Evolutionary conservation across 129 eudicot genomes (phyloP).

Genomic region (Calendula officinalis): DNA sequence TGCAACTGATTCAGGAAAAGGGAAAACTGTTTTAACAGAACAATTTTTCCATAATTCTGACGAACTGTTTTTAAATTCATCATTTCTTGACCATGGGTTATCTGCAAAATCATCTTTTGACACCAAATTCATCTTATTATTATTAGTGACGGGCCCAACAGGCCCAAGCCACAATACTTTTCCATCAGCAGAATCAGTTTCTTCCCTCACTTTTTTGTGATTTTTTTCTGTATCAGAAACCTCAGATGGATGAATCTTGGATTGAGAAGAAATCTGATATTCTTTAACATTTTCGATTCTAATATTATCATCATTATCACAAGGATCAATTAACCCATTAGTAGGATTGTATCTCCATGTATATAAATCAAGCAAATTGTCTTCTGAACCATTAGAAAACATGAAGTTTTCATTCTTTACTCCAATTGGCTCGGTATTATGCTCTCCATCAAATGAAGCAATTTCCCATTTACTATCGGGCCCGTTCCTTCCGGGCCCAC

Average conservation of each 20-base stretch:
- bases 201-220: constrained; percentile 43
- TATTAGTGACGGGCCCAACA: no score
- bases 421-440: constrained; percentile 41
- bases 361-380: constrained; percentile 62
- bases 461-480: constrained; percentile 50
- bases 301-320: constrained; percentile 30
- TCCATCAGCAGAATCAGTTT: constrained; percentile 30
- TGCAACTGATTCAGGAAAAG: constrained; percentile 50
- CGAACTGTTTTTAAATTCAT: constrained; percentile 34
- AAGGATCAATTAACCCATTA: constrained; percentile 44
- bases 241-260: constrained; percentile 38
- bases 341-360: constrained; percentile 52
- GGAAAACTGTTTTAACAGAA: constrained; percentile 70
- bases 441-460: constrained; percentile 36
- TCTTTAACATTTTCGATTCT: constrained; percentile 36
- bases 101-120: constrained; percentile 45
- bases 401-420: constrained; percentile 41
- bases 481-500: constrained; percentile 47
- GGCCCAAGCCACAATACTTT: constrained; percentile 44
- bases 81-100: constrained; percentile 55
- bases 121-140: constrained; percentile 36
- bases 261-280: constrained; percentile 39
- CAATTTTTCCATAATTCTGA: constrained; percentile 56
- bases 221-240: constrained; percentile 25
- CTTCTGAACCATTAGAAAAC: constrained; percentile 56